Conservation (phyloP, 495 filamentous ascomycete genomes). For the Clohesyomyces aquaticus region DNA sequence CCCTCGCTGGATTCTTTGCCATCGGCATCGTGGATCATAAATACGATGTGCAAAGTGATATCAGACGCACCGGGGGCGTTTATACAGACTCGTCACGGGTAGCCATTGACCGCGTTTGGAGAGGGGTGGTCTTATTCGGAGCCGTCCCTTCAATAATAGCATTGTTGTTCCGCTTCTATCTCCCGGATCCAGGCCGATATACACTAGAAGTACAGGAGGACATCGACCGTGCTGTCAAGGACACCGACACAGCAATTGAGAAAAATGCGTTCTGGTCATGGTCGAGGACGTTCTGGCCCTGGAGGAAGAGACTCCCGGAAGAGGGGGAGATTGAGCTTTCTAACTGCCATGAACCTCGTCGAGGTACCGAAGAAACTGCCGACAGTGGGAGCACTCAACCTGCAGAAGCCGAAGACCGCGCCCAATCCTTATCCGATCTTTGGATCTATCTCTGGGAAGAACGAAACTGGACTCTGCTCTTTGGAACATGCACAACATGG, state of each 20-base stretch:
- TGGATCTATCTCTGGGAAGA: conserved; percentile 55
- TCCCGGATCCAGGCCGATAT: conserved; percentile 66
- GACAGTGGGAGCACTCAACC: neutral
- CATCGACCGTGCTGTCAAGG: conserved; percentile 13
- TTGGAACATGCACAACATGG: conserved; percentile 56
- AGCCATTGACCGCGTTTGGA: conserved; percentile 60
- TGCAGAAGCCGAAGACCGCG: conserved; percentile 42
- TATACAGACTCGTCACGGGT: neutral
- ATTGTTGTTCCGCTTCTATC: conserved; percentile 60
- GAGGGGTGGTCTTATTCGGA: conserved; percentile 63
- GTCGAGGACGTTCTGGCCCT: neutral
- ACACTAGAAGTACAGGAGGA: conserved; percentile 23
- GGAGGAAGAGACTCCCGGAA: neutral
- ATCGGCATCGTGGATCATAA: neutral
- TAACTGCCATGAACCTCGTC: neutral
- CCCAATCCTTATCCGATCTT: conserved; percentile 52
- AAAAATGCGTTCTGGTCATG: conserved; percentile 1
- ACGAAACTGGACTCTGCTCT: conserved; percentile 58
- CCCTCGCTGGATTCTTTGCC: conserved; percentile 41
- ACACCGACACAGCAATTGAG: conserved; percentile 6
- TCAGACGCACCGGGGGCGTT: neutral
- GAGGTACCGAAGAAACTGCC: conserved; percentile 2
- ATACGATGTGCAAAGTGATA: neutral
- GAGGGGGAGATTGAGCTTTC: neutral
- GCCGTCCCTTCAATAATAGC: conserved; percentile 64